Percentiles rank a stretch among this genome's conserved stretches.
These are phyloP conservation scores for Sisymbrium irio DNA, from an alignment of 345 rosid species.

Conservation along the genomic window DNA sequence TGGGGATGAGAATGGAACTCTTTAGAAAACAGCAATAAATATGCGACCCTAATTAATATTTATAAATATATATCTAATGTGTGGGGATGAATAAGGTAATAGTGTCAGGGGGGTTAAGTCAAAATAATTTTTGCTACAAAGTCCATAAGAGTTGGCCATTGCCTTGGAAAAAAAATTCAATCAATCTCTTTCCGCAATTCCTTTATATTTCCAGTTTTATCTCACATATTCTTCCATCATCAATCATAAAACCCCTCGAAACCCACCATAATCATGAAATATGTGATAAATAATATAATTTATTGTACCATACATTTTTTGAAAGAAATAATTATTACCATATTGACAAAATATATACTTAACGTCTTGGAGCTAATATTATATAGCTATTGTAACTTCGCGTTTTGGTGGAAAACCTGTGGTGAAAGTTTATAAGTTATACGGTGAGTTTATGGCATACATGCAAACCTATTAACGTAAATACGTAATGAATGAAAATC, in stretches of 20 bases:
- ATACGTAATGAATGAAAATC: background rate
- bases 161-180: conserved; percentile 6
- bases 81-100: conserved; percentile 17
- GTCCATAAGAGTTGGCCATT: conserved; percentile 33
- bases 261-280: conserved; percentile 16
- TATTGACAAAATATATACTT: no score
- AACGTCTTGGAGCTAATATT: background rate
- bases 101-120: conserved; percentile 8
- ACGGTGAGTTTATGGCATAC: background rate
- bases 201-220: conserved; percentile 16
- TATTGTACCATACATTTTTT: no score
- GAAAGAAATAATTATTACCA: background rate
- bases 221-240: conserved; percentile 15
- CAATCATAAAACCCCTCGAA: conserved; percentile 18
- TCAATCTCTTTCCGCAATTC: conserved; percentile 24
- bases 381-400: background rate
- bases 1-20: conserved; percentile 23
- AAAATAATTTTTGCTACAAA: conserved; percentile 10
- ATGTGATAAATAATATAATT: background rate
- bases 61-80: background rate
- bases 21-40: conserved; percentile 22
- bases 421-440: background rate
- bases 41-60: background rate
- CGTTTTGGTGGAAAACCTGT: background rate
- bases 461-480: background rate